Base-by-base conservation (phyloP, 2,329 filamentous ascomycete species). In the Colletotrichum theobromicola region DNA sequence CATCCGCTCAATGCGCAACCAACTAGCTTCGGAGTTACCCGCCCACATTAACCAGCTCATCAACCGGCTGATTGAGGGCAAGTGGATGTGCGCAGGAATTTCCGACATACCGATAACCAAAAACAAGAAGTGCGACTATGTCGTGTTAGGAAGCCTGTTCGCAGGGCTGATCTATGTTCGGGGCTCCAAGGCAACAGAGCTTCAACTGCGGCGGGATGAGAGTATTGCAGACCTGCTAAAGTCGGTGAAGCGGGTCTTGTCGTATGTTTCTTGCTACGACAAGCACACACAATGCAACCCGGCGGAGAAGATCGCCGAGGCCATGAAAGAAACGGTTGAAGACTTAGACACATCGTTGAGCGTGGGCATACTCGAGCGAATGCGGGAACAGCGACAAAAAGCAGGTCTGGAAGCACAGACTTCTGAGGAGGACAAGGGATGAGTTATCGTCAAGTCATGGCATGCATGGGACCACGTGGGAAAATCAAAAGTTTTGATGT, bases 71-170 rank as follows among this genome's bases (percentile, higher is more conserved):
- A 67, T 75, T 5, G 72, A 75, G 1, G 72, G 72, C 2, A 72
- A 67, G 28, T 75, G 72, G 72, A 65, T 75, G 18, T 75, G 72
- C 21, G 28, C 34, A 24, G 69, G 72, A 2, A 72, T 75, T 12
- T 72, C 72, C 7, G 69, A 67, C 24, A 75, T 75, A 18, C 72
- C 72, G 3, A 50, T 75, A 24, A 75, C 72, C 0, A 62, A 70
- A 15, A 66, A 75, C 28, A 75, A 75, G 5, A 75, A 64, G n/a
- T 75, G 72, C 57, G 72, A 75, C 21, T 75, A 75, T 18, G 28
- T 75, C 5, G 68, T 75, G 3, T 24, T 75, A 5, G 72, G 72
- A 7, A 75, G 72, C 21, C 12, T 75, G 10, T 67, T 75, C 4
- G 72, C 72, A 2, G 72, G 72, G 0, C 13, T 75, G 26, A 60